phyloP scores from a whole-genome alignment of 805 yeast genomes.

The Saturnispora silvae region DNA sequence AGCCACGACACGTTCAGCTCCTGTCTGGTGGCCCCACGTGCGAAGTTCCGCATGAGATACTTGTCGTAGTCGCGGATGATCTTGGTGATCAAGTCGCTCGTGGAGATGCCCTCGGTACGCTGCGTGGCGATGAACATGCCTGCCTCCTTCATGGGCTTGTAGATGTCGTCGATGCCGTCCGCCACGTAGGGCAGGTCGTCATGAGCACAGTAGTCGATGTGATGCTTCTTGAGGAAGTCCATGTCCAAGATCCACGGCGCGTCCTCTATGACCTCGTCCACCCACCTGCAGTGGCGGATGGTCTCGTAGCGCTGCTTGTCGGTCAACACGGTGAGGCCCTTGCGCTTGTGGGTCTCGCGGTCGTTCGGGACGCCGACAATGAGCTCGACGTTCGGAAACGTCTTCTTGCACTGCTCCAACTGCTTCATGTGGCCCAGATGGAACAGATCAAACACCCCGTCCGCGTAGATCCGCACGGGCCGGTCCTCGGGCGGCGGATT shows the following conservation, averaged over 20 bases:
- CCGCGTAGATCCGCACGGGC: constrained; percentile 91
- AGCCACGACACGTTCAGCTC: constrained; percentile 96
- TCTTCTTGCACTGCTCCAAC: constrained; percentile 90
- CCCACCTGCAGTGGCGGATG: constrained; percentile 92
- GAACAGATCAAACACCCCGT: constrained; percentile 94
- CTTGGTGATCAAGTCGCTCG: constrained; percentile 91
- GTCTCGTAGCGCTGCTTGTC: constrained; percentile 87
- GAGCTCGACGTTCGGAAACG: constrained; percentile 72
- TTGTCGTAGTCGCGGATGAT: constrained; percentile 94
- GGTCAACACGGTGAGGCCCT: constrained; percentile 85
- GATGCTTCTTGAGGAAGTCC: constrained; percentile 65
- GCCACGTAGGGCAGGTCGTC: constrained; percentile 94
- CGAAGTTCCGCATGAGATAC: constrained; percentile 92
- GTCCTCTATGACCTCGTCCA: constrained; percentile 86
- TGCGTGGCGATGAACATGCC: constrained; percentile 93
- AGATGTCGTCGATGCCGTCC: constrained; percentile 83
- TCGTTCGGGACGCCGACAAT: constrained; percentile 92
- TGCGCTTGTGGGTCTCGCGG: constrained; percentile 78
- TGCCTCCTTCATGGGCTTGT: constrained; percentile 78
- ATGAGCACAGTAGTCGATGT: constrained; percentile 94
- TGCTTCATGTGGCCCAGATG: constrained; percentile 98
- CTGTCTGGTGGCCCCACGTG: constrained; percentile 93
- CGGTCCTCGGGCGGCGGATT: constrained; percentile 78
- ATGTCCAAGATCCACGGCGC: constrained; percentile 95
- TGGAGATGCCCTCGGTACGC: constrained; percentile 92